These are phyloP conservation scores for Saccharomycopsis vini DNA, from an alignment of 805 yeast species.

Conservation along the genomic window DNA sequence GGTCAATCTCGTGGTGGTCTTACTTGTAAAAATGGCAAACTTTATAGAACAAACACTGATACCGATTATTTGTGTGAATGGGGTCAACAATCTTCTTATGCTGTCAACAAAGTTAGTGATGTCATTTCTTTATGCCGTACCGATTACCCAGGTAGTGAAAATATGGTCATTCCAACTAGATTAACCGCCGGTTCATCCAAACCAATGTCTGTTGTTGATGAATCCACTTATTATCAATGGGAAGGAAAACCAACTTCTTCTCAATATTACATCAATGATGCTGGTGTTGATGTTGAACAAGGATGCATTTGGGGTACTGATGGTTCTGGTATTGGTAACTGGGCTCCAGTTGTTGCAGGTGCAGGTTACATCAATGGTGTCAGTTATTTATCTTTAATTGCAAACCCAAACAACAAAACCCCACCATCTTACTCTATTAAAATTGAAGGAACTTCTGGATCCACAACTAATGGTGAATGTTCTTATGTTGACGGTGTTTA, in stretches of 20 bases:
- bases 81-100: slow-evolving; percentile 67
- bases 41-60: slow-evolving; percentile 70
- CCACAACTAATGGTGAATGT: slow-evolving; percentile 59
- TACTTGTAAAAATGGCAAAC: slow-evolving; percentile 71
- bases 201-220: slow-evolving; percentile 74
- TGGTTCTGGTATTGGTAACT: slow-evolving; percentile 84
- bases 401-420: slow-evolving; percentile 81
- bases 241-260: slow-evolving; percentile 75
- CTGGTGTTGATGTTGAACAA: slow-evolving; percentile 81
- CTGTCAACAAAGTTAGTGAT: slow-evolving; percentile 52
- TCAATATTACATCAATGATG: slow-evolving; percentile 95
- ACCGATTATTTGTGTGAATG: slow-evolving; percentile 71
- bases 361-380: slow-evolving; percentile 73
- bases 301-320: slow-evolving; percentile 91
- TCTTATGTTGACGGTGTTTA: slow-evolving; percentile 69
- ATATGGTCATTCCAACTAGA: slow-evolving; percentile 91
- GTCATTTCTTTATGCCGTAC: slow-evolving; percentile 92
- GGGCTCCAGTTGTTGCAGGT: slow-evolving; percentile 95
- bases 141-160: slow-evolving; percentile 98
- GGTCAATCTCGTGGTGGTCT: slow-evolving; percentile 96
- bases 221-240: slow-evolving; percentile 74
- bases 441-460: slow-evolving; percentile 63
- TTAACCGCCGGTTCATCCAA: slow-evolving; percentile 55
- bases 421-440: slow-evolving; percentile 66
- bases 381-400: slow-evolving; percentile 82